Conservation (phyloP, 2,329 filamentous ascomycete genomes). For the Elsinoe arachidis region DNA sequence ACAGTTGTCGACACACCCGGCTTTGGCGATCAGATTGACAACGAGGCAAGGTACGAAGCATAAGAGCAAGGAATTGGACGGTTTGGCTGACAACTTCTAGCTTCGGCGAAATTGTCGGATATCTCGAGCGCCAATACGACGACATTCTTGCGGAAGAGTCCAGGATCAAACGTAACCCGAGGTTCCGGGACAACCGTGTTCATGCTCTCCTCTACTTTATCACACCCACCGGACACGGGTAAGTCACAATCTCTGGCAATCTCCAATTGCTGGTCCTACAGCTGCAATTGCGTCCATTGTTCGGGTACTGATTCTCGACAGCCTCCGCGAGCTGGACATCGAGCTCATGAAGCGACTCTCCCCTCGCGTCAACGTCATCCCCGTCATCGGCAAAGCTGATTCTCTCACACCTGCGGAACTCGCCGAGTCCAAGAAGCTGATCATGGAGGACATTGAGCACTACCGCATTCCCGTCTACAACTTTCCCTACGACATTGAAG, state of each 20-base stretch:
- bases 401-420: constrained; percentile 93
- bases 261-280: background rate
- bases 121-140: constrained; percentile 98
- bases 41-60: constrained; percentile 66
- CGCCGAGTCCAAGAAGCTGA: constrained; percentile 97
- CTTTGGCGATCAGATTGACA: constrained; percentile 98
- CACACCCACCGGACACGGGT: constrained; percentile 86
- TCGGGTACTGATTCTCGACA: constrained; percentile 29
- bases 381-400: constrained; percentile 96
- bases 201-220: constrained; percentile 99
- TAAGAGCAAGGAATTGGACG: background rate
- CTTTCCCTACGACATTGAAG: constrained; percentile 99
- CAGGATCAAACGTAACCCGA: constrained; percentile 99
- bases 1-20: constrained; percentile 98
- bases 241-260: background rate
- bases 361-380: constrained; percentile 96
- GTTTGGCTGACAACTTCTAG: constrained; percentile 40
- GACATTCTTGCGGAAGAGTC: constrained; percentile 99
- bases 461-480: constrained; percentile 99
- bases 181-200: constrained; percentile 98
- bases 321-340: constrained; percentile 96
- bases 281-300: background rate
- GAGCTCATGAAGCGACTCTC: constrained; percentile 99
- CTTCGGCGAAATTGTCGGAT: constrained; percentile 95
- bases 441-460: constrained; percentile 99